Percentiles rank a stretch among this genome's conserved stretches.
These are phyloP conservation scores for Lavandula angustifolia DNA, from an alignment of 257 asterid species.

Conservation along the genomic window DNA sequence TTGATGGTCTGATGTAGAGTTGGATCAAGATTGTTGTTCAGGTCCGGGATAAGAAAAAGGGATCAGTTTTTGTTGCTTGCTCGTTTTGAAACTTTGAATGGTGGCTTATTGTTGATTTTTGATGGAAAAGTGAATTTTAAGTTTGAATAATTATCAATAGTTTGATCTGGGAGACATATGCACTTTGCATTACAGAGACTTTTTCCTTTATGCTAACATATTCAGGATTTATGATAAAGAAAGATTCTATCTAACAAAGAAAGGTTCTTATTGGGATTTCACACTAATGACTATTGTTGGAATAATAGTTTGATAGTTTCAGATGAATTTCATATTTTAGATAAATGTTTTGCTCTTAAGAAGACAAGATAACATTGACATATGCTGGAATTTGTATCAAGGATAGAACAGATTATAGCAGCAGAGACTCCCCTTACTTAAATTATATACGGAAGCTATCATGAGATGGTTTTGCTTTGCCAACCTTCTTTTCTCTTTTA, in stretches of 20 bases:
- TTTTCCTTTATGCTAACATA: too few species aligned
- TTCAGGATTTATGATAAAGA: too few species aligned
- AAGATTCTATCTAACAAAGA: not conserved
- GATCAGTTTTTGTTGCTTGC: not conserved
- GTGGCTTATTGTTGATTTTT: conserved; percentile 3
- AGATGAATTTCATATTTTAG: not conserved
- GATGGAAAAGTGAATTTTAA: not conserved
- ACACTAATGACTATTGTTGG: not conserved
- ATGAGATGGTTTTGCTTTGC: too few species aligned
- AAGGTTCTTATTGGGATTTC: not conserved
- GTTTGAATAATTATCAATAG: not conserved
- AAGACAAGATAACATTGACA: not conserved
- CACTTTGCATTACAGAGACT: too few species aligned
- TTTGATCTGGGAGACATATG: conserved; percentile 9
- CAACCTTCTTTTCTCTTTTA: too few species aligned
- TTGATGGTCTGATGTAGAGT: conserved; percentile 14
- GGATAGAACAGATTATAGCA: not conserved
- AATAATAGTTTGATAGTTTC: not conserved
- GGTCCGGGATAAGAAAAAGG: not conserved
- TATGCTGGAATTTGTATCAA: too few species aligned
- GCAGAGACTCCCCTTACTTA: not conserved
- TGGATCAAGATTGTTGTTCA: conserved; percentile 7
- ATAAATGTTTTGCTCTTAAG: not conserved
- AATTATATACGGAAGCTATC: not conserved
- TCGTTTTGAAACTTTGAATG: not conserved